phyloP scores from a whole-genome alignment of 2,329 filamentous ascomycete species.

The Fusarium paranaense region DNA sequence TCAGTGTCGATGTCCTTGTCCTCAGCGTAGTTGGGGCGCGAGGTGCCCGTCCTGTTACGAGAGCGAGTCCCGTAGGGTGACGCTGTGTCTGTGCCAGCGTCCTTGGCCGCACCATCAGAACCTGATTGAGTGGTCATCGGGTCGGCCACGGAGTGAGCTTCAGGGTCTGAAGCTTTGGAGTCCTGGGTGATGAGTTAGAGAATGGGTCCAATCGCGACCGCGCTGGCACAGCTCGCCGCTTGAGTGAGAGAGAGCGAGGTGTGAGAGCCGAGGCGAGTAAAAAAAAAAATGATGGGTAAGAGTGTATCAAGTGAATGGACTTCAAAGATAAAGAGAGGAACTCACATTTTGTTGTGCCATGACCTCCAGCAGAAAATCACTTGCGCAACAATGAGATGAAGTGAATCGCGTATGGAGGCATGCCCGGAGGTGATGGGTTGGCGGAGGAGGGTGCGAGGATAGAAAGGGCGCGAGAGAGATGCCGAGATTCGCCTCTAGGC shows the following conservation, averaged over 20 bases:
- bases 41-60: conserved; percentile 83
- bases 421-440: conserved; percentile 45
- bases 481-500: conserved; percentile 1
- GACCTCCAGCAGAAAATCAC: conserved; percentile 49
- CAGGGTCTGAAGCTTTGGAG: conserved; percentile 49
- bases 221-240: conserved; percentile 26
- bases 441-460: conserved; percentile 35
- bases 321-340: conserved; percentile 19
- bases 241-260: conserved; percentile 20
- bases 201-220: conserved; percentile 36
- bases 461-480: conserved; percentile 19
- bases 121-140: conserved; percentile 62
- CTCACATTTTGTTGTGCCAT: conserved; percentile 57
- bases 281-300: conserved; percentile 23
- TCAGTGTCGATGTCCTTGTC: conserved; percentile 92
- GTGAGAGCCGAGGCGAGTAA: conserved; percentile 17
- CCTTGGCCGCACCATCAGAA: conserved; percentile 61
- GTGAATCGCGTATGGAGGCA: conserved; percentile 48
- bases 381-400: conserved; percentile 50
- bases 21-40: conserved; percentile 95
- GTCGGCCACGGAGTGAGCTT: conserved; percentile 49
- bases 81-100: conserved; percentile 63
- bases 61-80: conserved; percentile 93
- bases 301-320: conserved; percentile 30
- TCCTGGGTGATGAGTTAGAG: conserved; percentile 47